Percentiles rank a stretch among this genome's conserved stretches.
phyloP scores from a whole-genome alignment of 768 basidiomycete genomes.

The Gymnopilus junonius region DNA sequence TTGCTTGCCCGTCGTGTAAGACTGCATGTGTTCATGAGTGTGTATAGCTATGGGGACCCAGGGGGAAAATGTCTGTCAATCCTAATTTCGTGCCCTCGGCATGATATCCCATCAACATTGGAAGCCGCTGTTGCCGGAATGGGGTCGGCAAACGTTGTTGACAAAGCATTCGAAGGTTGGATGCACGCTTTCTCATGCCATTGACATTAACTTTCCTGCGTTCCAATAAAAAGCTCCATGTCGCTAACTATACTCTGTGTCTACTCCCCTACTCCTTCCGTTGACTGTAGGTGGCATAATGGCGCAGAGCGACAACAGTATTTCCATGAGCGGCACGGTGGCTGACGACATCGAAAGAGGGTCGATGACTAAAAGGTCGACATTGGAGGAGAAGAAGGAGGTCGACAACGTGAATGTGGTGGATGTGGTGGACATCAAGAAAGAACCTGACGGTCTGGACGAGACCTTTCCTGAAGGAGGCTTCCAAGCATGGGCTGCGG shows the following conservation, averaged over 20 bases:
- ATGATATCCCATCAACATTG: too few relatives aligned
- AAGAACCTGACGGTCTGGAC: not conserved
- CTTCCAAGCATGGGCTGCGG: conserved; percentile 42
- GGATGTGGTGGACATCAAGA: not conserved
- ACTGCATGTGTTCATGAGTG: too few relatives aligned
- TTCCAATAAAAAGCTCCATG: not conserved
- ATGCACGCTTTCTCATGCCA: not conserved
- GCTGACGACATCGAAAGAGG: not conserved
- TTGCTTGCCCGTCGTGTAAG: too few relatives aligned
- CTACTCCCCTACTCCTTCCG: not conserved
- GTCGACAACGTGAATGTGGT: not conserved
- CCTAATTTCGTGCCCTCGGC: too few relatives aligned
- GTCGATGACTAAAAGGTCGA: not conserved
- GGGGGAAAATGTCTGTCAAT: too few relatives aligned
- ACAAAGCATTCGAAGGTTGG: not conserved
- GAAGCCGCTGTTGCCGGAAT: not conserved
- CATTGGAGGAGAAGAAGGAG: not conserved
- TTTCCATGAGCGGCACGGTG: not conserved
- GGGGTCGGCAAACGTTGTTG: not conserved
- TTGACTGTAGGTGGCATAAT: not conserved
- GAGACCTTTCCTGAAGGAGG: conserved; percentile 45
- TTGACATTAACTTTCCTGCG: not conserved
- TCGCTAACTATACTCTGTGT: not conserved
- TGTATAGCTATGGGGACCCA: too few relatives aligned
- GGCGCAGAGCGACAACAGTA: not conserved